phyloP scores from a whole-genome alignment of 352 stramenopile species.

The Pythium sukuiense region DNA sequence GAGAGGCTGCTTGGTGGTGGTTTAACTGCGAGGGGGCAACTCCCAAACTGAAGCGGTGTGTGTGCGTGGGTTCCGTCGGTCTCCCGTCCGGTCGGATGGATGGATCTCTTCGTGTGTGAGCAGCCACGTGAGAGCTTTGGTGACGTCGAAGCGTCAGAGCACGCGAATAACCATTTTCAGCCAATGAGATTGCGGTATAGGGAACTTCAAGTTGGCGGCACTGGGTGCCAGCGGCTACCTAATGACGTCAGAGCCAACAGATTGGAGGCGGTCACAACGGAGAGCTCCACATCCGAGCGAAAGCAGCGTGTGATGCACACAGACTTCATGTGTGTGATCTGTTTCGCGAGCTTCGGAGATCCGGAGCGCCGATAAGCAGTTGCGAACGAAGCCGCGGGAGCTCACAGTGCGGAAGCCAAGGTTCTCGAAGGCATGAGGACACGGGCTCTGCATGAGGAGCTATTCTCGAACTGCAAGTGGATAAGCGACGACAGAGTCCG shows the following conservation, averaged over 20 bases:
- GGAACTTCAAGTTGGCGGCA: conserved; percentile 18
- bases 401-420: background rate
- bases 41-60: conserved; percentile 19
- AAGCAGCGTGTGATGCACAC: background rate
- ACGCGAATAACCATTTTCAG: conserved; percentile 9
- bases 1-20: conserved; percentile 10
- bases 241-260: conserved; percentile 9
- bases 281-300: background rate
- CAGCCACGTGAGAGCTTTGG: background rate
- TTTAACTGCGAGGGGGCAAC: conserved; percentile 13
- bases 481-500: background rate
- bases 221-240: background rate
- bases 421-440: background rate
- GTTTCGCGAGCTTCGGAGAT: background rate
- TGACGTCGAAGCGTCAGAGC: conserved; percentile 22
- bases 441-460: background rate
- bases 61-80: conserved; percentile 11
- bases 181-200: conserved; percentile 9
- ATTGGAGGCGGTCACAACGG: background rate
- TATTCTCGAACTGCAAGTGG: background rate
- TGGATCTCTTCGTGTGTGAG: conserved; percentile 8
- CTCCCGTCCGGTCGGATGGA: background rate
- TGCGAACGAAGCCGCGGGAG: background rate
- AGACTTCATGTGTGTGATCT: background rate
- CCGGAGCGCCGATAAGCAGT: background rate